A percentile compares a stretch with the other conserved stretches of the same genome.
phyloP scores from a whole-genome alignment of 345 rosid genomes.

The Eucalyptus erythrocorys region DNA sequence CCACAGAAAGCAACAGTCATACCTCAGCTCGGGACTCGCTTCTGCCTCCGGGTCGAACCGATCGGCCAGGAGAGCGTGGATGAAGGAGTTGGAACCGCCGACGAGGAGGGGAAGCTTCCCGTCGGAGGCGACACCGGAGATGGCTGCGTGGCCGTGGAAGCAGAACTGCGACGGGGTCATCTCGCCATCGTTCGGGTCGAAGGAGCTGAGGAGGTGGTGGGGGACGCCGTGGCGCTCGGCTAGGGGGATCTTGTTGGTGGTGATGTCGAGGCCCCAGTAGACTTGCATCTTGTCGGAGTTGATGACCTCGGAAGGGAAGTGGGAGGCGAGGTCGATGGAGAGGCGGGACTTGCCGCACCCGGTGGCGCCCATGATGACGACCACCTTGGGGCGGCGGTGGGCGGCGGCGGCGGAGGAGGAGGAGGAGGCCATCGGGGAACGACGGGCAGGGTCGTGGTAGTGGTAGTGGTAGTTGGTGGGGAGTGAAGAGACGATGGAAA shows the following conservation, averaged over 20 bases:
- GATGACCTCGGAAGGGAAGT: constrained; percentile 35
- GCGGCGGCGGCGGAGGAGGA: neutral
- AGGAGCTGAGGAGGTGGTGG: constrained; percentile 62
- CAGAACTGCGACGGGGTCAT: constrained; percentile 46
- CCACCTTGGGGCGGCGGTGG: constrained; percentile 28
- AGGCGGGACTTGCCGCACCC: constrained; percentile 75
- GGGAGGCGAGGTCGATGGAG: constrained; percentile 67
- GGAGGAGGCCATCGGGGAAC: neutral
- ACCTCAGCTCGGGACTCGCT: constrained; percentile 33
- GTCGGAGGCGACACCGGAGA: constrained; percentile 27
- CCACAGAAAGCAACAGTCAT: constrained; percentile 71
- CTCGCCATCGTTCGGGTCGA: constrained; percentile 29
- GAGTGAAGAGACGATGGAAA: no score
- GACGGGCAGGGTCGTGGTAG: no score
- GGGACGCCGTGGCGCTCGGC: constrained; percentile 45
- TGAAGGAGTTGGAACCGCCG: constrained; percentile 86
- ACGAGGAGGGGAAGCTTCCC: constrained; percentile 41
- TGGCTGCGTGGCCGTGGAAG: constrained; percentile 12
- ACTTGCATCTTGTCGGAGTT: constrained; percentile 90
- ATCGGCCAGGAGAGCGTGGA: constrained; percentile 54
- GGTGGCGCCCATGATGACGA: constrained; percentile 80
- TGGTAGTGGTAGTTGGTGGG: no score
- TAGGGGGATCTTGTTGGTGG: constrained; percentile 65
- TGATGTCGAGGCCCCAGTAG: constrained; percentile 60
- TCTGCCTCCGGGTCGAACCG: constrained; percentile 36